Conservation (phyloP, 768 basidiomycete genomes). For the Russula foetens region DNA sequence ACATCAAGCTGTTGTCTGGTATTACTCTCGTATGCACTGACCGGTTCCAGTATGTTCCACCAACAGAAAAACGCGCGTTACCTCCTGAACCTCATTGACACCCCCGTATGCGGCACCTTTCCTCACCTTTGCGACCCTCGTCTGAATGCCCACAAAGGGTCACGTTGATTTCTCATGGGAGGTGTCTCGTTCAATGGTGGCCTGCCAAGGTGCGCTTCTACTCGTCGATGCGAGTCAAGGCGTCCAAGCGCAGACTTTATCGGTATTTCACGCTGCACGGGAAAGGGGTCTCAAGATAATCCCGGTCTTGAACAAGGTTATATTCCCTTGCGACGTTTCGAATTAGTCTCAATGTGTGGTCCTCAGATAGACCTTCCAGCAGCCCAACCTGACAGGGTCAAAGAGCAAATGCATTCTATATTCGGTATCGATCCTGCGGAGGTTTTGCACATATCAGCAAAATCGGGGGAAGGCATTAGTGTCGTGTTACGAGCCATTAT, state of each 20-base stretch:
- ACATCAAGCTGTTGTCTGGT: neutral
- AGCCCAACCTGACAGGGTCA: conserved; percentile 73
- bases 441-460: conserved; percentile 81
- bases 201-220: conserved; percentile 81
- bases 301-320: conserved; percentile 88
- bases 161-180: conserved; percentile 99
- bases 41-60: conserved; percentile 65
- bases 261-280: conserved; percentile 83
- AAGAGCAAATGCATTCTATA: conserved; percentile 71
- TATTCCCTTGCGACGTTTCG: neutral
- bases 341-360: neutral
- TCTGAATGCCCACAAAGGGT: conserved; percentile 39
- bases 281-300: conserved; percentile 78
- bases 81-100: conserved; percentile 92
- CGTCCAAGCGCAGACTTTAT: conserved; percentile 95
- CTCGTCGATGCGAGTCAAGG: conserved; percentile 97
- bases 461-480: conserved; percentile 81
- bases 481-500: conserved; percentile 73
- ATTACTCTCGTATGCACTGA: conserved; percentile 16
- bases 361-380: conserved; percentile 85
- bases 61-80: conserved; percentile 44
- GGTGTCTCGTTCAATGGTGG: conserved; percentile 84
- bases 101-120: conserved; percentile 50
- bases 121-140: neutral
- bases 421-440: conserved; percentile 73